Conservation (phyloP, 108 stramenopile genomes). For the Conticribra guillardii region DNA sequence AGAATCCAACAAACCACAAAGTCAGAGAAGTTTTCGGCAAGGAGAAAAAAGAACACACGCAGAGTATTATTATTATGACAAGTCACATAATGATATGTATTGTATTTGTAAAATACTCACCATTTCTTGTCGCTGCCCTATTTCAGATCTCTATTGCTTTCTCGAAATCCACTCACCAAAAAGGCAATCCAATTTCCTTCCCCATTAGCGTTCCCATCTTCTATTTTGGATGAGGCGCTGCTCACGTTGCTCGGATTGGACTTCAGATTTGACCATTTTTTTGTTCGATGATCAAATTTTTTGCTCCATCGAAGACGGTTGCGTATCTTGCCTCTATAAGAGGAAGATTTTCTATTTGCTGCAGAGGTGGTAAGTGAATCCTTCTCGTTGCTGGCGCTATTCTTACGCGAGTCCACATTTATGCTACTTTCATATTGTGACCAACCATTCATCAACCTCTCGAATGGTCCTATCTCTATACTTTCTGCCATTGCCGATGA, state of each 20-base stretch:
- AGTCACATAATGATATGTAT: too few species aligned
- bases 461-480: constrained; percentile 33
- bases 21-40: too few species aligned
- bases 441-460: constrained; percentile 32
- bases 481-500: constrained; percentile 16
- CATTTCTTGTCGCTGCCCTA: too few species aligned
- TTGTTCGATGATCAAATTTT: neutral
- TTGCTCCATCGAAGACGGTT: neutral
- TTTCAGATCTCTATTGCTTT: neutral
- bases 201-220: neutral
- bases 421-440: constrained; percentile 14
- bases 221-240: neutral
- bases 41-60: too few species aligned
- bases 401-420: neutral
- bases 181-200: neutral
- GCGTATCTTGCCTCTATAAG: neutral
- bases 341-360: too few species aligned
- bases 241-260: neutral
- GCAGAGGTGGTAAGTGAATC: too few species aligned
- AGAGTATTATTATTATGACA: too few species aligned
- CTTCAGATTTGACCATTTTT: neutral
- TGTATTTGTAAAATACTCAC: too few species aligned
- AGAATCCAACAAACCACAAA: too few species aligned
- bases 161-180: neutral
- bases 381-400: neutral